phyloP scores from a whole-genome alignment of 2,329 filamentous ascomycete species.

The Trichoderma sp. region DNA sequence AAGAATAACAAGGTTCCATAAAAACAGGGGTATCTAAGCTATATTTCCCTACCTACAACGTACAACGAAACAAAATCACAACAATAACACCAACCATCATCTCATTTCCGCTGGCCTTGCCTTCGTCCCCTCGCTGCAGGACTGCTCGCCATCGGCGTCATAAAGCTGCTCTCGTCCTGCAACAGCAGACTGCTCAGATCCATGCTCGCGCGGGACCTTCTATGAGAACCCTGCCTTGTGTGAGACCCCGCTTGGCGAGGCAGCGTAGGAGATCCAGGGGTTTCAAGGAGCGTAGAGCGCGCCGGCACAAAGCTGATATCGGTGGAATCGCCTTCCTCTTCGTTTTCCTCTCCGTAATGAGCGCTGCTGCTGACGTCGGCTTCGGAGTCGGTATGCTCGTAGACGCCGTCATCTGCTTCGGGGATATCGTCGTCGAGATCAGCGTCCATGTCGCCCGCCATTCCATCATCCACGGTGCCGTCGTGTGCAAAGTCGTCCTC shows the following conservation, averaged over 20 bases:
- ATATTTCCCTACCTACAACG: background rate
- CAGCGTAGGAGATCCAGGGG: conserved; percentile 46
- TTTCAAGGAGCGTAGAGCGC: conserved; percentile 38
- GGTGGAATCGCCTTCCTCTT: conserved; percentile 35
- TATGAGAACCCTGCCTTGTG: conserved; percentile 31
- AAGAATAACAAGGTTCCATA: background rate
- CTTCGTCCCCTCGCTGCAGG: conserved; percentile 45
- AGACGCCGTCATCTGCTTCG: conserved; percentile 65
- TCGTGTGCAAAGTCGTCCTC: conserved; percentile 61
- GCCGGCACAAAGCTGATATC: conserved; percentile 48
- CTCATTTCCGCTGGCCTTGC: conserved; percentile 17
- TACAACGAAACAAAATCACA: background rate
- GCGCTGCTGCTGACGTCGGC: conserved; percentile 61
- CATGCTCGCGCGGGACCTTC: conserved; percentile 51
- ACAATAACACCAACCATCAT: background rate
- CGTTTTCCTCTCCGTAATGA: conserved; percentile 38
- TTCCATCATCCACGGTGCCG: conserved; percentile 35
- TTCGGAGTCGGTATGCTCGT: conserved; percentile 80
- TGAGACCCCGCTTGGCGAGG: conserved; percentile 36
- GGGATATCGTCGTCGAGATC: conserved; percentile 74
- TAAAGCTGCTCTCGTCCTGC: conserved; percentile 60
- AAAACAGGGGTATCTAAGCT: conserved; percentile 25
- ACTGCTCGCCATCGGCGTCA: conserved; percentile 52
- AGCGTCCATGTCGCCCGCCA: conserved; percentile 60
- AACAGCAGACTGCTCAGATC: conserved; percentile 62